Conservation (phyloP, 805 yeast species). For the Candida patagonica region DNA sequence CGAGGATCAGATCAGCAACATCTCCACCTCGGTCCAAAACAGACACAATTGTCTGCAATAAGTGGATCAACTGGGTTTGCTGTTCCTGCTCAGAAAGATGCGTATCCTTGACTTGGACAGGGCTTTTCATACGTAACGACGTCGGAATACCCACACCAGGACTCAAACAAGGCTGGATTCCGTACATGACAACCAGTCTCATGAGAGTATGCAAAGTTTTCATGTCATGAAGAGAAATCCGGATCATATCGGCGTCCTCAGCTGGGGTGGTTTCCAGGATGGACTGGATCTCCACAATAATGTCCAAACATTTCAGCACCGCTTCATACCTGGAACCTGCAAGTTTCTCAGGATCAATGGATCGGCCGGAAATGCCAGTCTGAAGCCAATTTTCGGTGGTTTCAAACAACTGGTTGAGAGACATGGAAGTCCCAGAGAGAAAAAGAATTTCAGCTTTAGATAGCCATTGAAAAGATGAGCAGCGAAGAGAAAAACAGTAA, state of each 20-base stretch:
- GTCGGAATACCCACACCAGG: conserved; percentile 54
- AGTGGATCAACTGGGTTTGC: conserved; percentile 5
- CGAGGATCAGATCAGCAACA: conserved; percentile 21
- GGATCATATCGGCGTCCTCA: conserved; percentile 17
- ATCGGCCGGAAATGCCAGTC: not conserved
- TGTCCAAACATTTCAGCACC: conserved; percentile 2
- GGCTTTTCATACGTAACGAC: conserved; percentile 45
- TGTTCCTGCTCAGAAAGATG: conserved; percentile 29
- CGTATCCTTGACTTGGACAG: no score
- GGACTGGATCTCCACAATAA: conserved; percentile 7
- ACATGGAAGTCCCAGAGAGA: not conserved
- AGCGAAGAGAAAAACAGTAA: no score
- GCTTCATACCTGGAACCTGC: not conserved
- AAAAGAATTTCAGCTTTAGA: not conserved
- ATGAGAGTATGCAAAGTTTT: conserved; percentile 57
- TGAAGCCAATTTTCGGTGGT: conserved; percentile 13
- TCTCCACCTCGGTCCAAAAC: conserved; percentile 21
- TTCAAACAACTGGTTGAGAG: conserved; percentile 11
- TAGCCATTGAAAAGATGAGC: not conserved
- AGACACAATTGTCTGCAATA: conserved; percentile 11
- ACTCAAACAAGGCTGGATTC: conserved; percentile 58
- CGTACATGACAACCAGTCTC: conserved; percentile 57
- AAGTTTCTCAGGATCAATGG: not conserved
- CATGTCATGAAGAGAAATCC: conserved; percentile 80
- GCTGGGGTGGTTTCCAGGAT: not conserved